Evolutionary conservation across 2,329 filamentous ascomycete species (phyloP).

Genomic region (Aspergillus latus): DNA sequence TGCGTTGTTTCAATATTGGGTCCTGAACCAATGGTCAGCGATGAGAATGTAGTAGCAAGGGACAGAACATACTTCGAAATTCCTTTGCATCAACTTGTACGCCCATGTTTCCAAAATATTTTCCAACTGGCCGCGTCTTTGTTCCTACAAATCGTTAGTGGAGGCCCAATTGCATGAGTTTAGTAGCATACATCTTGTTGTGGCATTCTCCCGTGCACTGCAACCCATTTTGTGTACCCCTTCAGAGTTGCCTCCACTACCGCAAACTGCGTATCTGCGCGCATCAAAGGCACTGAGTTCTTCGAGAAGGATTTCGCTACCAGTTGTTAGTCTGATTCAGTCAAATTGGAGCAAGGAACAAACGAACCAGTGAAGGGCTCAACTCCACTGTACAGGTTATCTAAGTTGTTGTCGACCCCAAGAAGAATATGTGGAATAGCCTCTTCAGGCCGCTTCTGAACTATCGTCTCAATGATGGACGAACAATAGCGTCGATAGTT

Average conservation of each 20-base stretch:
- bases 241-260: constrained; percentile 86
- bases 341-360: neutral
- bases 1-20: constrained; percentile 76
- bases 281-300: constrained; percentile 53
- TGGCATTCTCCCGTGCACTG: constrained; percentile 51
- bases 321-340: constrained; percentile 2
- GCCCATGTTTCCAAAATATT: constrained; percentile 43
- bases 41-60: neutral
- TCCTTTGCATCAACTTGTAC: constrained; percentile 40
- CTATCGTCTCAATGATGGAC: constrained; percentile 82
- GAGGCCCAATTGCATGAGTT: neutral
- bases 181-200: constrained; percentile 46
- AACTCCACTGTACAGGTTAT: constrained; percentile 71
- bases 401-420: constrained; percentile 71
- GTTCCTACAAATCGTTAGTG: constrained; percentile 30
- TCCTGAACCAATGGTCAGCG: constrained; percentile 52
- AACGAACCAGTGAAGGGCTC: constrained; percentile 65
- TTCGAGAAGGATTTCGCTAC: constrained; percentile 42
- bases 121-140: constrained; percentile 40
- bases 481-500: constrained; percentile 93
- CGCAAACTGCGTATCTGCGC: constrained; percentile 84
- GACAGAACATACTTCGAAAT: constrained; percentile 36
- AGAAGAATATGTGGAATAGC: constrained; percentile 85
- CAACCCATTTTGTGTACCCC: constrained; percentile 80
- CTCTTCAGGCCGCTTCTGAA: constrained; percentile 76